Evolutionary conservation across 2,329 filamentous ascomycete genomes (phyloP), one percentile per base, ranked within the genome.

Genomic region (Purpureocillium lavendulum): DNA sequence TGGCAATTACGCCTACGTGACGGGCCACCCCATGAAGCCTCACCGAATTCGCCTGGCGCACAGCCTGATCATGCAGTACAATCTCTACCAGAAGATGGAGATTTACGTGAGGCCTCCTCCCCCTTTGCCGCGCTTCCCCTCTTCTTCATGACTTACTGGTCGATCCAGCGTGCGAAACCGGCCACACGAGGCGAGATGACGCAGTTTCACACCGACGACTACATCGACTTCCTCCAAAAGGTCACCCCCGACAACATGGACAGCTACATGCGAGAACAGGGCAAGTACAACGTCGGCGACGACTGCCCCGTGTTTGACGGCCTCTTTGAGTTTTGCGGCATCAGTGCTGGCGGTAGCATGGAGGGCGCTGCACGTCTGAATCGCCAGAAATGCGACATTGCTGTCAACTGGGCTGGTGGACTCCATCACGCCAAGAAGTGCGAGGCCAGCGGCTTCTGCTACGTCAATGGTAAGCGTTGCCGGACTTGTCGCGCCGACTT

Each of bases 171-270:
- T 45, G 84, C 84, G 40, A 90, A 90, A 69, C 84, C 87, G 9
- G 92, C 92, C 13, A 89, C 83, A 24, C 80, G 83, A 48, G 82
- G 92, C 52, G 89, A 97, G 61, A 85, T 98, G 72, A 86, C 82
- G 39, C 84, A 92, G 45, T 98, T 97, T 57, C 92, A 98, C 61
- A 92, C 87, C 38, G 79, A 86, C 57, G 89, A 96, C 55, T 98
- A 98, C 63, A 87, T 98, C 47, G 87, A 95, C 40, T 98, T 97
- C 57, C 71, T 98, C 14, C 84, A 75, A 66, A 94, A 94, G 53
- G 92, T 98, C 40, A 97, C 92, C 0, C 94, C 92, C 2, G 92
- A 98, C 67, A 98, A 98, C 59, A 97, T 97, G 87, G 94, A 98
- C 52, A 77, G 77, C 48, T 97, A 87, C 57, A 77, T 82, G 51